Conservation (phyloP, 75 land plant genomes). For the Pinus taeda region DNA sequence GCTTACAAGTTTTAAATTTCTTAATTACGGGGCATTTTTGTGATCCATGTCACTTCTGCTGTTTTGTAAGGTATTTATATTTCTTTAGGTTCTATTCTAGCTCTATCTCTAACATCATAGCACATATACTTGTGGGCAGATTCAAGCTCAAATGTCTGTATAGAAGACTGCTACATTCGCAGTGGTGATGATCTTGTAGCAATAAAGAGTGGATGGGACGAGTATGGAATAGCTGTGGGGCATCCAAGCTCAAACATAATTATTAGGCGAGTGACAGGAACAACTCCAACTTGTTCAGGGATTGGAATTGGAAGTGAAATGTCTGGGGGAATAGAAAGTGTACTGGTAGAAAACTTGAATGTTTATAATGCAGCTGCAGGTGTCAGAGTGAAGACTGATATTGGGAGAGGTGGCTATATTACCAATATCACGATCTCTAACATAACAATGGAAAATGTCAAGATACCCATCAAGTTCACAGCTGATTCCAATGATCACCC, state of each 20-base stretch:
- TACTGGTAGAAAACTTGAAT: constrained; percentile 43
- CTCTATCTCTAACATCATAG: neutral
- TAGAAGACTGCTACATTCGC: constrained; percentile 61
- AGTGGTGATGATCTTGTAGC: constrained; percentile 68
- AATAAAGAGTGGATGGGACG: constrained; percentile 92
- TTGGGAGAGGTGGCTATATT: constrained; percentile 78
- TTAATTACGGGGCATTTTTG: too few relatives aligned
- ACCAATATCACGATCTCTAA: constrained; percentile 45
- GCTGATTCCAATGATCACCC: constrained; percentile 68
- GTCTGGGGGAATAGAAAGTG: constrained; percentile 70
- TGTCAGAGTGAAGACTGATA: constrained; percentile 62
- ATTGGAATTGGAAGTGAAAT: constrained; percentile 85
- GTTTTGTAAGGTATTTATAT: too few relatives aligned
- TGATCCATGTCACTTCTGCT: too few relatives aligned
- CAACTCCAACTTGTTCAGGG: constrained; percentile 63
- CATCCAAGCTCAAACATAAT: constrained; percentile 58
- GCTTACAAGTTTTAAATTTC: too few relatives aligned
- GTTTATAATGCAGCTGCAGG: constrained; percentile 57
- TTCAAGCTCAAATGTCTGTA: constrained; percentile 72
- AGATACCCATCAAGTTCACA: constrained; percentile 55
- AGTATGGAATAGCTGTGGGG: constrained; percentile 77
- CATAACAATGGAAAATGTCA: constrained; percentile 54
- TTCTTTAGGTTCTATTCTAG: neutral
- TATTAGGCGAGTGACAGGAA: constrained; percentile 43
- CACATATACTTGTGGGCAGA: constrained; percentile 36